Conservation (phyloP, 352 stramenopile genomes). For the Pythium scleroteichum region DNA sequence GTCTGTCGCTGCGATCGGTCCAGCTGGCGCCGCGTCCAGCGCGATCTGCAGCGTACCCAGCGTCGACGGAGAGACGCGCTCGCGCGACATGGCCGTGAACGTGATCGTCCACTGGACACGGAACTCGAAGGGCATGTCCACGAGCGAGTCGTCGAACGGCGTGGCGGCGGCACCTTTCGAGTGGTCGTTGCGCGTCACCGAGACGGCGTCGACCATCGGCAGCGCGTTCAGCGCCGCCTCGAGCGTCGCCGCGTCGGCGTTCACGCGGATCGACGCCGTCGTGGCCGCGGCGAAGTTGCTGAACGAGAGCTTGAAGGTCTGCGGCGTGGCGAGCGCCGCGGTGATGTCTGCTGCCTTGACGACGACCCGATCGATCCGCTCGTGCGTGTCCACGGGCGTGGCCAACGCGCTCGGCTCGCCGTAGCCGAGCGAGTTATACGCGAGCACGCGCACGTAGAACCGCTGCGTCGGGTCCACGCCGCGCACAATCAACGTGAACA, state of each 20-base stretch:
- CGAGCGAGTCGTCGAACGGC: constrained; percentile 48
- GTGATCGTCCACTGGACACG: constrained; percentile 78
- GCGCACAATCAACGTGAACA: constrained; percentile 45
- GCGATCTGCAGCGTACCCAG: constrained; percentile 44
- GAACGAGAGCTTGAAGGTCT: constrained; percentile 65
- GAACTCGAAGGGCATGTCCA: constrained; percentile 44
- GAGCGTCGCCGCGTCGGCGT: constrained; percentile 50
- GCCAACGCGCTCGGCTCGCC: constrained; percentile 49
- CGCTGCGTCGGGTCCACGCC: constrained; percentile 41
- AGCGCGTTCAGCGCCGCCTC: constrained; percentile 57
- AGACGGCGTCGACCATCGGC: constrained; percentile 49
- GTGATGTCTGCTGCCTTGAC: constrained; percentile 35
- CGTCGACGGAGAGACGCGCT: constrained; percentile 48
- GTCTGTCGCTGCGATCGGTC: constrained; percentile 21
- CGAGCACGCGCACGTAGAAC: constrained; percentile 84
- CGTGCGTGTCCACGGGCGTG: constrained; percentile 43
- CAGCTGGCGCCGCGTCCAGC: constrained; percentile 25
- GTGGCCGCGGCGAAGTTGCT: constrained; percentile 40
- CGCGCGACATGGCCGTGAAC: constrained; percentile 52
- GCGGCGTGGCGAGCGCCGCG: constrained; percentile 30
- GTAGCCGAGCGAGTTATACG: constrained; percentile 81
- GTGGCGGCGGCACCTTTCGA: constrained; percentile 41
- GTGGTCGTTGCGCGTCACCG: constrained; percentile 60
- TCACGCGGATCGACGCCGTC: constrained; percentile 48
- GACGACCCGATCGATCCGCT: constrained; percentile 52